Conservation (phyloP, 2,329 filamentous ascomycete species). For the Pseudovirgaria hyperparasitica region DNA sequence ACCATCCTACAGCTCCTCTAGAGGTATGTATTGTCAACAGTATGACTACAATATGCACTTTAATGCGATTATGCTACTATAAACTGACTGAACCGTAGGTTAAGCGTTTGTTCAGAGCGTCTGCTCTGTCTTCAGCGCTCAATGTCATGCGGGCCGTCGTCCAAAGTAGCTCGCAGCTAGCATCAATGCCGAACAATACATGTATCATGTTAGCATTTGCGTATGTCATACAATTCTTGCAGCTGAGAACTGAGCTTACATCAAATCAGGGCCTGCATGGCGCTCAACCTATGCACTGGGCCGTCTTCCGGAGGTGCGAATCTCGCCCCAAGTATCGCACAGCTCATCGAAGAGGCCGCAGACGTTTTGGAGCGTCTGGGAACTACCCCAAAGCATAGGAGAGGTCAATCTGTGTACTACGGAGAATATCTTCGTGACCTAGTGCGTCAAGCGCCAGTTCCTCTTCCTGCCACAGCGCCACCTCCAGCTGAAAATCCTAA, state of each 20-base stretch:
- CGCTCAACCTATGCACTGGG: constrained; percentile 34
- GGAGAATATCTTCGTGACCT: constrained; percentile 41
- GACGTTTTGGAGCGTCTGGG: constrained; percentile 58
- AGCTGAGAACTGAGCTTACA: constrained; percentile 40
- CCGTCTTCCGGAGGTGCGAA: constrained; percentile 13
- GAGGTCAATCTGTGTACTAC: constrained; percentile 51
- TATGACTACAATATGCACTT: no score
- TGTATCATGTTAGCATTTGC: constrained; percentile 70
- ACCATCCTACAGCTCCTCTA: constrained; percentile 56
- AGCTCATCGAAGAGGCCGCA: constrained; percentile 49
- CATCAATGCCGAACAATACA: constrained; percentile 68
- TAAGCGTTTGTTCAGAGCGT: constrained; percentile 59
- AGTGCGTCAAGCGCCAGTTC: constrained; percentile 15
- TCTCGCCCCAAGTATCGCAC: constrained; percentile 20
- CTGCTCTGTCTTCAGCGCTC: constrained; percentile 57
- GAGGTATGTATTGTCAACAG: no score
- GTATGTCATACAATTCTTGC: constrained; percentile 39
- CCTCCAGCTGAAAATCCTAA: neutral
- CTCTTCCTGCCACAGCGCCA: constrained; percentile 3
- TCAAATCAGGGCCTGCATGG: constrained; percentile 21
- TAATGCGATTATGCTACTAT: no score
- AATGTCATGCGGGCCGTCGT: constrained; percentile 64
- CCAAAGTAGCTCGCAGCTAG: constrained; percentile 55
- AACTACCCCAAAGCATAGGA: constrained; percentile 50
- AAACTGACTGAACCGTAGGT: no score